Conservation (phyloP, 495 filamentous ascomycete species). For the Daldinia loculata region DNA sequence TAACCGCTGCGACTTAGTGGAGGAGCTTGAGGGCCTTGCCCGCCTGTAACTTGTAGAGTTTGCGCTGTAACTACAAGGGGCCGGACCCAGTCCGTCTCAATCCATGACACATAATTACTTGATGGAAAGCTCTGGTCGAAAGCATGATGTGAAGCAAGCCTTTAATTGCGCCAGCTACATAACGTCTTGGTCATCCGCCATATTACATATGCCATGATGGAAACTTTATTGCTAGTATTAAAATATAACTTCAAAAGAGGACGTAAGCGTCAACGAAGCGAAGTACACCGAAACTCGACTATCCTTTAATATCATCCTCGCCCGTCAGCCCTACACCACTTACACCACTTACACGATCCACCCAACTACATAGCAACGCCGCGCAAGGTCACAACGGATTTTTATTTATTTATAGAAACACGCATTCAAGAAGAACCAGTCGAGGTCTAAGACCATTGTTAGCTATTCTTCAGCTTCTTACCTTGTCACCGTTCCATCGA, state of each 20-base stretch:
- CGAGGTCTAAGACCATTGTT: background rate
- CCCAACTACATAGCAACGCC: background rate
- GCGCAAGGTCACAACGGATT: background rate
- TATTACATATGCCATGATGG: slow-evolving; percentile 32
- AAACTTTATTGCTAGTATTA: slow-evolving; percentile 29
- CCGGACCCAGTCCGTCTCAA: slow-evolving; percentile 28
- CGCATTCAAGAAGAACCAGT: background rate
- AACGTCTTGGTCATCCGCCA: slow-evolving; percentile 32
- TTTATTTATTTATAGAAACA: background rate
- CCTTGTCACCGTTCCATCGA: background rate
- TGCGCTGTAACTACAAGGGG: slow-evolving; percentile 27
- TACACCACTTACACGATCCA: slow-evolving; percentile 22
- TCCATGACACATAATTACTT: slow-evolving; percentile 64
- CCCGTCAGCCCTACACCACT: slow-evolving; percentile 4
- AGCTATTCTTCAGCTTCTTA: background rate
- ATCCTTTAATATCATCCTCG: background rate
- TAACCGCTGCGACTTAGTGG: slow-evolving; percentile 16
- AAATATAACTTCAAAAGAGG: slow-evolving; percentile 27
- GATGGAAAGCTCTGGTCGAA: slow-evolving; percentile 52
- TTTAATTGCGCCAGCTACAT: slow-evolving; percentile 37
- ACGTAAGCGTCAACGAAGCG: slow-evolving; percentile 26
- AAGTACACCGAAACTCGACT: background rate
- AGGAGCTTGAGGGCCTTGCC: slow-evolving; percentile 31
- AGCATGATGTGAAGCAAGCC: slow-evolving; percentile 36
- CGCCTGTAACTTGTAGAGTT: slow-evolving; percentile 24